Evolutionary conservation across 176 grass and related monocot species (phyloP).

Genomic region (Carex myosuroides): DNA sequence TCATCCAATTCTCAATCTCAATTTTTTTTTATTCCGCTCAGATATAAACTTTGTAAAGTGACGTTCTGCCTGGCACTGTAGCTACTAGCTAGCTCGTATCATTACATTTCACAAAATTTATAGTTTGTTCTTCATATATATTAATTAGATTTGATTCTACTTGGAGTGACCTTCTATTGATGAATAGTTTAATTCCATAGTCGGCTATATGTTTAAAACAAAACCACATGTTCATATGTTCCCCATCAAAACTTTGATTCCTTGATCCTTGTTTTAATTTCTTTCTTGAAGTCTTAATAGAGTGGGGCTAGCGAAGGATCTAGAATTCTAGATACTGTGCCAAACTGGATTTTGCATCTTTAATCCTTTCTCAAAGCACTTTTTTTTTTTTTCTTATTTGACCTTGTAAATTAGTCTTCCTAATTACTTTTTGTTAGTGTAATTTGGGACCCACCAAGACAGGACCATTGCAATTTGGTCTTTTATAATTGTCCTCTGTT

Average conservation of each 20-base stretch:
- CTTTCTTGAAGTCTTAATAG: neutral
- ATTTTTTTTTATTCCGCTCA: no score
- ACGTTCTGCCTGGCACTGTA: neutral
- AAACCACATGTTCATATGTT: neutral
- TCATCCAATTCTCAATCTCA: no score
- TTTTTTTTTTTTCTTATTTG: slow-evolving; percentile 1
- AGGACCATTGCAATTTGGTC: slow-evolving; percentile 3
- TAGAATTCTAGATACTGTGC: neutral
- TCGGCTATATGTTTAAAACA: neutral
- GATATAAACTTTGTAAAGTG: neutral
- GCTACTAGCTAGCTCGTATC: neutral
- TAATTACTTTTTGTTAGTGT: slow-evolving; percentile 12
- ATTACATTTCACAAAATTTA: neutral
- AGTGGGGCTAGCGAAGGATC: neutral
- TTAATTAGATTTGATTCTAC: neutral
- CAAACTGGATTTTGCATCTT: neutral
- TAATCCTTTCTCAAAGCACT: neutral
- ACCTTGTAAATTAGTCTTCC: neutral
- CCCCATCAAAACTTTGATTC: neutral
- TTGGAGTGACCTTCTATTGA: neutral
- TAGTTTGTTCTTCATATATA: neutral
- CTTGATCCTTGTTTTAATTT: neutral
- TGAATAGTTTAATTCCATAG: neutral
- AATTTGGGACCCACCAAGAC: slow-evolving; percentile 5
- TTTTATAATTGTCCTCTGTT: slow-evolving; percentile 21